Percentiles rank a stretch among this genome's conserved stretches.
These are phyloP conservation scores for Candida freyschussii DNA, from an alignment of 1,139 yeast species.

Conservation along the genomic window DNA sequence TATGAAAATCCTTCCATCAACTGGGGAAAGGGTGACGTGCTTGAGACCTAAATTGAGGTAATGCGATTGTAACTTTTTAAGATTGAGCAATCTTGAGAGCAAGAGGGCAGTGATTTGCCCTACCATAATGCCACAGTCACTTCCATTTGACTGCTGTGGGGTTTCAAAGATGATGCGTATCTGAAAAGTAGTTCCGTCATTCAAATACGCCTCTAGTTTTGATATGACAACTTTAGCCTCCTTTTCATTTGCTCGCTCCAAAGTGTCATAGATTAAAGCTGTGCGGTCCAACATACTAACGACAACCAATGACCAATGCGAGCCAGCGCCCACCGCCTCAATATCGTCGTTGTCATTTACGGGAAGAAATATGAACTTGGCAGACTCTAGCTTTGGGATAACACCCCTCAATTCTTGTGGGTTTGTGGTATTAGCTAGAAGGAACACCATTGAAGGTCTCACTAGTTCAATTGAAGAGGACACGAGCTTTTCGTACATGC, in stretches of 20 bases:
- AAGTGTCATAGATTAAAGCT: slow-evolving; percentile 43
- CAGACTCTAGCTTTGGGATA: slow-evolving; percentile 37
- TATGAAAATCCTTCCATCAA: slow-evolving; percentile 41
- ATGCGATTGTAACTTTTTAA: slow-evolving; percentile 20
- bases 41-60: slow-evolving; percentile 31
- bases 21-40: slow-evolving; percentile 34
- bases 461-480: slow-evolving; percentile 28
- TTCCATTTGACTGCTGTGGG: slow-evolving; percentile 73
- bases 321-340: slow-evolving; percentile 44
- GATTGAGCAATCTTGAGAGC: slow-evolving; percentile 34
- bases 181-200: slow-evolving; percentile 20
- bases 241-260: slow-evolving; percentile 36
- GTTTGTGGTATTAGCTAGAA: slow-evolving; percentile 29
- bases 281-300: slow-evolving; percentile 34
- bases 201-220: slow-evolving; percentile 30
- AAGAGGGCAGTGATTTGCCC: slow-evolving; percentile 44
- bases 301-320: slow-evolving; percentile 52
- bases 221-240: slow-evolving; percentile 33
- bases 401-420: slow-evolving; percentile 35
- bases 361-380: slow-evolving; percentile 45
- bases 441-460: slow-evolving; percentile 37
- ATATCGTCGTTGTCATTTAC: slow-evolving; percentile 49
- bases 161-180: slow-evolving; percentile 34
- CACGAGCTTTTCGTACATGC: slow-evolving; percentile 17
- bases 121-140: slow-evolving; percentile 61